Conservation (phyloP, 164 flowering plant genomes). For the Warburgia ugandensis region DNA sequence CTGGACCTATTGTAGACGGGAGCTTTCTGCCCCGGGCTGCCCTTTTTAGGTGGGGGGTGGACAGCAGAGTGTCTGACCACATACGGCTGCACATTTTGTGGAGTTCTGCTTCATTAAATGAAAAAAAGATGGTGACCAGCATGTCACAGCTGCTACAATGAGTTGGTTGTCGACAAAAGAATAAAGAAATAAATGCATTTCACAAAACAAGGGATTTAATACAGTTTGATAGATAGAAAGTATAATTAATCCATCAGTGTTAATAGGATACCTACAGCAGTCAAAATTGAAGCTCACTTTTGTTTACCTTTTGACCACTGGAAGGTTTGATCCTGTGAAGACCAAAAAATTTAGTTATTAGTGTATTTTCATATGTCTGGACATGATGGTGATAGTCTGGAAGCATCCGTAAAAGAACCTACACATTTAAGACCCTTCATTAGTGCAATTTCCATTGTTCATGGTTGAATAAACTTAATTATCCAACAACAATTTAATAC, state of each 20-base stretch:
- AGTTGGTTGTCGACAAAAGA: too few relatives aligned
- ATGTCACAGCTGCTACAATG: too few relatives aligned
- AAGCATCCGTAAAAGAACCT: slow-evolving; percentile 97
- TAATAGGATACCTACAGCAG: not conserved
- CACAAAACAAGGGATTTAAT: too few relatives aligned
- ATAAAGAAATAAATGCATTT: too few relatives aligned
- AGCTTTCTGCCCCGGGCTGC: too few relatives aligned
- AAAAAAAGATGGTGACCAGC: not conserved
- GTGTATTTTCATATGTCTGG: slow-evolving; percentile 76
- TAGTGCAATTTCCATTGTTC: slow-evolving; percentile 4
- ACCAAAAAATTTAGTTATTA: slow-evolving; percentile 95
- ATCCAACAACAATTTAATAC: too few relatives aligned
- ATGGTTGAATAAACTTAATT: slow-evolving; percentile 1
- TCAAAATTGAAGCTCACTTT: not conserved
- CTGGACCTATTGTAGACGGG: too few relatives aligned
- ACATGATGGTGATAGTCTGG: slow-evolving; percentile 88
- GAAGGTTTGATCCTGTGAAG: slow-evolving; percentile 97
- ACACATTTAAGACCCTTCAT: slow-evolving; percentile 18
- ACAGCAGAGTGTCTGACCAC: too few relatives aligned
- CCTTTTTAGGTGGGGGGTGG: too few relatives aligned
- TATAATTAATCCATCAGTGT: too few relatives aligned
- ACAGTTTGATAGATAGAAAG: too few relatives aligned
- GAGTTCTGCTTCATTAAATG: not conserved
- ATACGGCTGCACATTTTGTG: too few relatives aligned
- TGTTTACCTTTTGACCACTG: slow-evolving; percentile 94